Evolutionary conservation across 2,329 filamentous ascomycete species (phyloP).

Genomic region (Cordyceps tenuipes): DNA sequence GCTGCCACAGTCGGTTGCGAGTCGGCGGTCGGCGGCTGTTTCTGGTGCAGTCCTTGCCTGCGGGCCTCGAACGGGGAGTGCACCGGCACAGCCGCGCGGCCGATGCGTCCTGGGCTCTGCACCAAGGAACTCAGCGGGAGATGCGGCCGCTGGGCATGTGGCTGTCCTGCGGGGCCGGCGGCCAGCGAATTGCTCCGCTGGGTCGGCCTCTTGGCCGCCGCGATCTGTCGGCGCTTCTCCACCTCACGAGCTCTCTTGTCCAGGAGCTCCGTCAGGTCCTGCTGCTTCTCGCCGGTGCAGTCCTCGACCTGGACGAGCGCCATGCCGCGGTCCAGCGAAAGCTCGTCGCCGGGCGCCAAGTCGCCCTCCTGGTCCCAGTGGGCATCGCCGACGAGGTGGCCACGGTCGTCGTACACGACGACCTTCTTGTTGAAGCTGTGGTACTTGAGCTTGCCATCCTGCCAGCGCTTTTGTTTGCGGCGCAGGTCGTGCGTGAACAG

Average conservation of each 20-base stretch:
- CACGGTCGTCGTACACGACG: conserved; percentile 80
- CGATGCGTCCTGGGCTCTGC: conserved; percentile 23
- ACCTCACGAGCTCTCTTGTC: conserved; percentile 58
- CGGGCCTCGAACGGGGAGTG: conserved; percentile 28
- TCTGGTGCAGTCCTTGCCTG: conserved; percentile 13
- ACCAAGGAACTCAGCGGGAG: conserved; percentile 34
- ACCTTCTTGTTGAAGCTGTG: conserved; percentile 86
- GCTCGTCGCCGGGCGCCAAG: conserved; percentile 74
- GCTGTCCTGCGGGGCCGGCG: conserved; percentile 14
- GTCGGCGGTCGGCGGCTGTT: background rate
- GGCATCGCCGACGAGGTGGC: conserved; percentile 75
- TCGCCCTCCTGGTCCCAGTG: conserved; percentile 65
- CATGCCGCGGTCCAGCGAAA: conserved; percentile 66
- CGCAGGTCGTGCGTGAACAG: conserved; percentile 80
- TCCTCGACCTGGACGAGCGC: conserved; percentile 77
- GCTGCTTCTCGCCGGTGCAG: conserved; percentile 60
- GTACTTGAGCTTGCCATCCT: conserved; percentile 80
- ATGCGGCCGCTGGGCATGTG: conserved; percentile 29
- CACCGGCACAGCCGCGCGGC: conserved; percentile 24
- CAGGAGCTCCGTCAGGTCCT: conserved; percentile 68
- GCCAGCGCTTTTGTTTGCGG: conserved; percentile 86
- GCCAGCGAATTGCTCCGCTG: background rate
- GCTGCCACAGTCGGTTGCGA: conserved; percentile 11
- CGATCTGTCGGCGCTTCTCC: conserved; percentile 38
- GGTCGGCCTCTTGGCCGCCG: conserved; percentile 28